Conservation (phyloP, 108 stramenopile species). For the Stephanodiscus triporus region DNA sequence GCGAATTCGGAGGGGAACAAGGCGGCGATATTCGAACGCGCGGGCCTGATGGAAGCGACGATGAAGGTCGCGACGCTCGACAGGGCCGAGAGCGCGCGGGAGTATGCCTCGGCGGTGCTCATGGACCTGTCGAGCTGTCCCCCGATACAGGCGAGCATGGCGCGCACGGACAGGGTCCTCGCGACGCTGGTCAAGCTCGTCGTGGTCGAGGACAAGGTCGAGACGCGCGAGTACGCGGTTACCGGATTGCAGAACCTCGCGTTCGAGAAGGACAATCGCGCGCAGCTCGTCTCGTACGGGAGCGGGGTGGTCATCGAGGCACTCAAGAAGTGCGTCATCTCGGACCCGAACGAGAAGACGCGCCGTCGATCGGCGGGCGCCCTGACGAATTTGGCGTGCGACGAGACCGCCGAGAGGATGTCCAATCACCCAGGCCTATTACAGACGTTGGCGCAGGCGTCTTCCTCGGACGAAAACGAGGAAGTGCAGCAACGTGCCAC, state of each 20-base stretch:
- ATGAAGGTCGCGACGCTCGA: conserved; percentile 73
- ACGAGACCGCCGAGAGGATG: conserved; percentile 77
- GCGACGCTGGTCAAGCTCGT: conserved; percentile 81
- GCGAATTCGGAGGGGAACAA: conserved; percentile 83
- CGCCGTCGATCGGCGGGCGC: conserved; percentile 80
- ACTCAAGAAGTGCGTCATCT: conserved; percentile 62
- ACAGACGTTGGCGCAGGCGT: conserved; percentile 65
- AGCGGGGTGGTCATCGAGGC: conserved; percentile 81
- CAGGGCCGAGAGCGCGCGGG: conserved; percentile 60
- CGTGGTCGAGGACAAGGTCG: conserved; percentile 60
- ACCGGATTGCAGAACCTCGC: conserved; percentile 85
- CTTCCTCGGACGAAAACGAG: conserved; percentile 61
- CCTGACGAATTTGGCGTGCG: conserved; percentile 82
- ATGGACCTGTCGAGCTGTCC: conserved; percentile 82
- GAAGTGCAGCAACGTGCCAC: conserved; percentile 82
- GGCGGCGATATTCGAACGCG: conserved; percentile 53
- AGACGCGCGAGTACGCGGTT: conserved; percentile 80
- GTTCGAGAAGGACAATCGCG: conserved; percentile 73
- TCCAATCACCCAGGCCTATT: conserved; percentile 77
- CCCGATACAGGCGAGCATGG: conserved; percentile 76
- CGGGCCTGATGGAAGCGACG: conserved; percentile 58
- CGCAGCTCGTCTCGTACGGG: conserved; percentile 62
- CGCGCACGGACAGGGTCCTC: conserved; percentile 69
- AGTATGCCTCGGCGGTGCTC: conserved; percentile 74
- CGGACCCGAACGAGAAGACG: conserved; percentile 68